These are phyloP conservation scores for Scheffersomyces lignosus DNA, from an alignment of 805 yeast species.

Conservation along the genomic window DNA sequence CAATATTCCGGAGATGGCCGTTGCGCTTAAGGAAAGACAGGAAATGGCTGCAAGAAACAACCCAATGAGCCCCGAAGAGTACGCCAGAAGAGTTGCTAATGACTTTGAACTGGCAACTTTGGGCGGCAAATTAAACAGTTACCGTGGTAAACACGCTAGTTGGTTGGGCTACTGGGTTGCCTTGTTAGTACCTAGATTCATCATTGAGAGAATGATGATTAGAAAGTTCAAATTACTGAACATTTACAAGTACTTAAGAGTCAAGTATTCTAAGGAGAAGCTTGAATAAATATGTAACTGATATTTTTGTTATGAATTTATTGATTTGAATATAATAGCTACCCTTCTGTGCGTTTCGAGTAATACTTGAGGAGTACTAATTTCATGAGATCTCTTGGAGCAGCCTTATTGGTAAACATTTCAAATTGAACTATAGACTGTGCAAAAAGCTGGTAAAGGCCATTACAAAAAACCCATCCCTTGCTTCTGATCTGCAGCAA, in stretches of 20 bases:
- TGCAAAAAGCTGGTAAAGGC: conserved; percentile 14
- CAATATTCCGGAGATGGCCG: conserved; percentile 49
- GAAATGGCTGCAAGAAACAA: conserved; percentile 57
- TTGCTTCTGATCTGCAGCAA: conserved; percentile 2
- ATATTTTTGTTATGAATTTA: no score
- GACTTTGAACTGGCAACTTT: conserved; percentile 46
- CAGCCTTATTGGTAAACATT: conserved; percentile 15
- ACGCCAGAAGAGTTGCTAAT: conserved; percentile 54
- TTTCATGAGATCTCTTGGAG: conserved; percentile 14
- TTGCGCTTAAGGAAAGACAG: conserved; percentile 51
- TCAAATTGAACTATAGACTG: conserved; percentile 16
- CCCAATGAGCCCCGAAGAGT: conserved; percentile 61
- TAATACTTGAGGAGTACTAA: not conserved
- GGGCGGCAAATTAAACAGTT: conserved; percentile 45
- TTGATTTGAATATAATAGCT: no score
- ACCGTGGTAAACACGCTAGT: conserved; percentile 53
- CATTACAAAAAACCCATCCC: conserved; percentile 15
- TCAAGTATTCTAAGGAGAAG: conserved; percentile 19
- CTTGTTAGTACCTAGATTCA: conserved; percentile 45
- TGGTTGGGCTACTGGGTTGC: conserved; percentile 21
- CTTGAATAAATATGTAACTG: not conserved
- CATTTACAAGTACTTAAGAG: conserved; percentile 24
- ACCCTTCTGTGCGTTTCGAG: no score
- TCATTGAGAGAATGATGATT: conserved; percentile 42
- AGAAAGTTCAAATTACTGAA: conserved; percentile 32